Conservation (phyloP, 345 rosid genomes). For the Aquilaria yunnanensis region DNA sequence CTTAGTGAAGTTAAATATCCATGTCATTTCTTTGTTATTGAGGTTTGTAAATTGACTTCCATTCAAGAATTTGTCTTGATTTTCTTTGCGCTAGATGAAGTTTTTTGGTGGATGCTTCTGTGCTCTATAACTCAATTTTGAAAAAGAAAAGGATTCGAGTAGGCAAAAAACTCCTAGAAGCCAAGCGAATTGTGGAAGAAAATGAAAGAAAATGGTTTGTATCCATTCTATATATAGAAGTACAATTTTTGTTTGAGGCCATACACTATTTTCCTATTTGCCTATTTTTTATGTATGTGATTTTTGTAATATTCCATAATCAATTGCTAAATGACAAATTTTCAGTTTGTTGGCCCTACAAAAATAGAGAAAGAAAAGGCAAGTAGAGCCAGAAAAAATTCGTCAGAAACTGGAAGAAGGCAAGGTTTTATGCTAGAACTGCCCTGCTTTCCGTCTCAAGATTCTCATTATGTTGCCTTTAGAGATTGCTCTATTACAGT, state of each 20-base stretch:
- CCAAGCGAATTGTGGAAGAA: conserved; percentile 55
- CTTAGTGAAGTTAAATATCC: too few species aligned
- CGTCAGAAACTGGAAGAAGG: conserved; percentile 56
- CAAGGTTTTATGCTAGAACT: conserved; percentile 42
- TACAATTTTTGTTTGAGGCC: background rate
- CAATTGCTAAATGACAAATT: too few species aligned
- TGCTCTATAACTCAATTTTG: too few species aligned
- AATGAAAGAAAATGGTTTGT: conserved; percentile 68
- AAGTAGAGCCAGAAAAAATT: conserved; percentile 53
- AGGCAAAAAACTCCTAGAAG: conserved; percentile 51
- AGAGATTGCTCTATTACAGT: too few species aligned
- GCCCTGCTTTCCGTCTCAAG: background rate
- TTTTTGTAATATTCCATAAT: background rate
- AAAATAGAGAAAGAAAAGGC: conserved; percentile 61
- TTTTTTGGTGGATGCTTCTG: too few species aligned
- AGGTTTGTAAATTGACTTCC: too few species aligned
- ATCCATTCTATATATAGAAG: background rate
- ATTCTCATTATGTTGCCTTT: too few species aligned
- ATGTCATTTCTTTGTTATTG: too few species aligned
- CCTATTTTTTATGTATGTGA: background rate
- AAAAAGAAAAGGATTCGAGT: conserved; percentile 63
- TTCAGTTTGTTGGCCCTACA: conserved; percentile 36
- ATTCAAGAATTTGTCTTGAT: too few species aligned
- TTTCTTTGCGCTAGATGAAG: too few species aligned
- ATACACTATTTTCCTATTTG: conserved; percentile 1